phyloP scores from a whole-genome alignment of 495 filamentous ascomycete species.

The Penicillium antarcticum region DNA sequence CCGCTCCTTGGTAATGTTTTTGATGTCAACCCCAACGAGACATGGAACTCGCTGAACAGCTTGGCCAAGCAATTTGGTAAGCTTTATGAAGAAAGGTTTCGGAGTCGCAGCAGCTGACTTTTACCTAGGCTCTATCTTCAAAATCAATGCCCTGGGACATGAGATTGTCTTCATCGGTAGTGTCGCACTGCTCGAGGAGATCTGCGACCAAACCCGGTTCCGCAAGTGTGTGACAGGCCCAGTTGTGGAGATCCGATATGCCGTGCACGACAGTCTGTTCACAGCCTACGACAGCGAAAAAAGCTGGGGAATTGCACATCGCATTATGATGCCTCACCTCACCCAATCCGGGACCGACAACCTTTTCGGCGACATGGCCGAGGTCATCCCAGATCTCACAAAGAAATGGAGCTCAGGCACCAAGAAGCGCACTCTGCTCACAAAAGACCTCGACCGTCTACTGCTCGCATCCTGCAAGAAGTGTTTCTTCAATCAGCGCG shows the following conservation, averaged over 20 bases:
- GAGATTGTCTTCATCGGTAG: slow-evolving; percentile 52
- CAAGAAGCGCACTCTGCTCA: slow-evolving; percentile 14
- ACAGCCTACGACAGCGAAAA: slow-evolving; percentile 60
- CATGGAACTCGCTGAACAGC: slow-evolving; percentile 59
- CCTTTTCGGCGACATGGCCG: slow-evolving; percentile 24
- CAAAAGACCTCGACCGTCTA: slow-evolving; percentile 66
- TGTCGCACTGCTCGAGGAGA: slow-evolving; percentile 61
- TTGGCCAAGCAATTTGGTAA: slow-evolving; percentile 63
- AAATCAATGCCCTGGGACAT: slow-evolving; percentile 55
- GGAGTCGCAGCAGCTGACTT: neutral
- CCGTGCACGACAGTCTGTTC: slow-evolving; percentile 70
- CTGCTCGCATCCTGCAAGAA: slow-evolving; percentile 67
- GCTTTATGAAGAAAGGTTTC: neutral
- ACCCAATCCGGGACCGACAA: slow-evolving; percentile 14
- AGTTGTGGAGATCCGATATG: slow-evolving; percentile 58
- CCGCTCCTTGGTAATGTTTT: slow-evolving; percentile 68
- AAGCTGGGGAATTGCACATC: slow-evolving; percentile 59
- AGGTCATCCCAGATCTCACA: slow-evolving; percentile 23
- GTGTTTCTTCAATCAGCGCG: slow-evolving; percentile 45
- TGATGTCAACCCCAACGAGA: slow-evolving; percentile 58
- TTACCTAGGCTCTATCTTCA: slow-evolving; percentile 61
- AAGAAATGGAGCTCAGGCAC: slow-evolving; percentile 20
- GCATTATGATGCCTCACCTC: slow-evolving; percentile 24
- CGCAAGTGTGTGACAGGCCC: slow-evolving; percentile 58
- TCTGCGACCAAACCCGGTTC: slow-evolving; percentile 71